Percentiles rank a stretch among this genome's conserved stretches.
These are phyloP conservation scores for Pyrenophora seminiperda DNA, from an alignment of 2,329 filamentous ascomycete genomes.

Conservation along the genomic window DNA sequence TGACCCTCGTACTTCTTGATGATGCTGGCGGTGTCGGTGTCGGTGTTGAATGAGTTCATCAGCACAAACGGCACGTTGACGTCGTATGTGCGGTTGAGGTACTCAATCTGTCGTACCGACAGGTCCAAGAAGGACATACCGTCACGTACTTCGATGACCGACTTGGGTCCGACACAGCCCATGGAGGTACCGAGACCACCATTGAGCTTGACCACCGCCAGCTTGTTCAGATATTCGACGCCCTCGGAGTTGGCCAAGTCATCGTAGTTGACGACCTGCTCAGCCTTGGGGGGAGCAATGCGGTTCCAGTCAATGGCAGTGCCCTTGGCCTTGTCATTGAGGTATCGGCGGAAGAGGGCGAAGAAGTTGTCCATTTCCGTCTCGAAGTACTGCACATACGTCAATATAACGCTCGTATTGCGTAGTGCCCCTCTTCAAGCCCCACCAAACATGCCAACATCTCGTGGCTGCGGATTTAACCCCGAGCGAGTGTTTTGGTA, in stretches of 20 bases:
- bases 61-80: conserved; percentile 98
- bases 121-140: conserved; percentile 99
- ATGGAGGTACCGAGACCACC: conserved; percentile 99
- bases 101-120: conserved; percentile 98
- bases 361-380: conserved; percentile 99
- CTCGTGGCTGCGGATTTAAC: conserved; percentile 1
- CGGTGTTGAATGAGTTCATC: conserved; percentile 99
- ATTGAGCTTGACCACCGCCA: conserved; percentile 98
- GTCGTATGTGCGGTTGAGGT: conserved; percentile 96
- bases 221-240: conserved; percentile 93
- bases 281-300: conserved; percentile 89
- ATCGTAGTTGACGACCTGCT: conserved; percentile 94
- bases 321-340: conserved; percentile 99
- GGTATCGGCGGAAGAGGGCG: conserved; percentile 93
- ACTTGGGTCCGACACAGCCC: conserved; percentile 99
- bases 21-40: conserved; percentile 95
- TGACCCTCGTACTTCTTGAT: conserved; percentile 99
- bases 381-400: conserved; percentile 75
- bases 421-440: conserved; percentile 15
- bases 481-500: conserved; percentile 1
- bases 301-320: conserved; percentile 95
- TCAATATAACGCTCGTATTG: conserved; percentile 25
- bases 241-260: conserved; percentile 87
- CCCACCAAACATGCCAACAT: conserved; percentile 1
- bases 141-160: conserved; percentile 98